These are phyloP conservation scores for Olyra latifolia DNA, from an alignment of 176 grass and related monocot genomes.

Conservation along the genomic window DNA sequence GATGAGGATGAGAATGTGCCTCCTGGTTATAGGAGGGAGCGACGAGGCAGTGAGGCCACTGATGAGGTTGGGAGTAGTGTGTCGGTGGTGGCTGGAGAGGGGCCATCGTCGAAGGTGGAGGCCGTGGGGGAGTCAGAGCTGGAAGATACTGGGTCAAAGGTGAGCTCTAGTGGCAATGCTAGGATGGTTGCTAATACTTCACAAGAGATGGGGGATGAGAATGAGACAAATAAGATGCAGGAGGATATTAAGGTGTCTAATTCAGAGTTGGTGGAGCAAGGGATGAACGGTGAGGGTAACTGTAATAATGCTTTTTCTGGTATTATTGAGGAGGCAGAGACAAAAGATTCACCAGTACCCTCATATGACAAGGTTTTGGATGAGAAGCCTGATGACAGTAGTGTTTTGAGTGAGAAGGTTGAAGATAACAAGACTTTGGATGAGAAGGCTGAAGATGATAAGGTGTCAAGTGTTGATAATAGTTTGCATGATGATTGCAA, in stretches of 20 bases:
- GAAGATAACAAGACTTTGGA: constrained; percentile 35
- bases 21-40: constrained; percentile 62
- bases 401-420: constrained; percentile 35
- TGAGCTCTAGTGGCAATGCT: constrained; percentile 51
- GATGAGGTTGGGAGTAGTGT: constrained; percentile 83
- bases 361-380: constrained; percentile 33
- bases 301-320: constrained; percentile 22
- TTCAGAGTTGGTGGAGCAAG: constrained; percentile 35
- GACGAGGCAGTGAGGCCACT: constrained; percentile 28
- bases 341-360: constrained; percentile 11
- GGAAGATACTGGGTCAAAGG: constrained; percentile 84
- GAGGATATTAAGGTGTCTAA: constrained; percentile 50
- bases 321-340: constrained; percentile 35
- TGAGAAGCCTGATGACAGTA: constrained; percentile 35
- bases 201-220: constrained; percentile 29
- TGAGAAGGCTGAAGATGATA: constrained; percentile 38
- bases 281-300: constrained; percentile 13
- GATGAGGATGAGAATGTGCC: constrained; percentile 52
- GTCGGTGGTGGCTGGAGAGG: constrained; percentile 53
- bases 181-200: constrained; percentile 42
- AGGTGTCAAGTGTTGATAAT: constrained; percentile 24
- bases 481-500: constrained; percentile 24
- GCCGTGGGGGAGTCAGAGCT: constrained; percentile 63
- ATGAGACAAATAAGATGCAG: constrained; percentile 42
- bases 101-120: constrained; percentile 53